Evolutionary conservation across 1,284 basidiomycete species (phyloP).

Genomic region (Pyrrhoderma noxium): DNA sequence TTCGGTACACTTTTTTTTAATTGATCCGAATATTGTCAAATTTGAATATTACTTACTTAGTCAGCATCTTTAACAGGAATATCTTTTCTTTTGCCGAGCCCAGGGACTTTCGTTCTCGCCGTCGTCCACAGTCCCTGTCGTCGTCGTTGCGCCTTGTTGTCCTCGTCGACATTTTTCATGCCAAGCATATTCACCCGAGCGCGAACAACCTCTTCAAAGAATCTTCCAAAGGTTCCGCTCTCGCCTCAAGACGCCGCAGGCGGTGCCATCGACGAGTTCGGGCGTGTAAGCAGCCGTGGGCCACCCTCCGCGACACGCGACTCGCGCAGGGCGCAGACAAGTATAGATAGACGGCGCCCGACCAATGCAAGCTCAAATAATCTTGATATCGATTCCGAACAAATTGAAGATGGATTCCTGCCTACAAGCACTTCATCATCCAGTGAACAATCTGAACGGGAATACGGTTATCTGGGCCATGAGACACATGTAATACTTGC

Average conservation of each 20-base stretch:
- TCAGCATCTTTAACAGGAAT: no score
- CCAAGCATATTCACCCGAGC: constrained; percentile 51
- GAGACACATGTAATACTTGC: constrained; percentile 69
- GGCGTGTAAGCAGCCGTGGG: constrained; percentile 43
- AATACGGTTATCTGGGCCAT: constrained; percentile 69
- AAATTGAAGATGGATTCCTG: constrained; percentile 36
- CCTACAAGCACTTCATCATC: constrained; percentile 21
- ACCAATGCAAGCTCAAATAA: constrained; percentile 7
- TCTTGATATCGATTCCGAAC: constrained; percentile 16
- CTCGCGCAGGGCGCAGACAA: constrained; percentile 9
- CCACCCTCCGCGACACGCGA: constrained; percentile 27
- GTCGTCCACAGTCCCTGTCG: not conserved
- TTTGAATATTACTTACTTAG: no score
- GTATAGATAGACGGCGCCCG: not conserved
- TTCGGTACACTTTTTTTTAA: no score
- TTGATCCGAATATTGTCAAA: no score
- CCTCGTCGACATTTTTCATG: constrained; percentile 28
- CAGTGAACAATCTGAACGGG: constrained; percentile 28
- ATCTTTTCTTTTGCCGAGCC: not conserved
- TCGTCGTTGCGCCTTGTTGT: not conserved
- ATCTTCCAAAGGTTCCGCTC: constrained; percentile 7
- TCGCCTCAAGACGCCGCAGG: constrained; percentile 11
- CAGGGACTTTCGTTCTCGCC: not conserved
- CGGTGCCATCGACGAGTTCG: constrained; percentile 52
- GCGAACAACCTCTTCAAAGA: constrained; percentile 41